These are phyloP conservation scores for Excoecaria cochinchinensis DNA, from an alignment of 345 rosid genomes.

Conservation along the genomic window DNA sequence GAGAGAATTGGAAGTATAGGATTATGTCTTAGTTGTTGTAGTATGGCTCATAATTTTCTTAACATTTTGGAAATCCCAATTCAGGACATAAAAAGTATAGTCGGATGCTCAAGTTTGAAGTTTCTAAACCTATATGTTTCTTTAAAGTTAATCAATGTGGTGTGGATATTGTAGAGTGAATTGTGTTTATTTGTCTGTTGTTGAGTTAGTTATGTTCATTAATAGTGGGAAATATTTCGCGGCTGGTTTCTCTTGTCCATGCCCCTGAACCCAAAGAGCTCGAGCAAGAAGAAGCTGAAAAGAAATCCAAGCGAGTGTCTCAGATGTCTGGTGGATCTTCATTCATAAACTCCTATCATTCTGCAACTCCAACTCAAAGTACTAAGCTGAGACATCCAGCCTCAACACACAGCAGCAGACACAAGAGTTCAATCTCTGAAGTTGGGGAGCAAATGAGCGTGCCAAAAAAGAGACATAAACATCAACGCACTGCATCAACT, in stretches of 20 bases:
- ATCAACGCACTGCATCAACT: conserved; percentile 18
- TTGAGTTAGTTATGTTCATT: conserved; percentile 15
- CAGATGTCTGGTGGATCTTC: conserved; percentile 37
- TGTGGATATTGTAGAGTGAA: background rate
- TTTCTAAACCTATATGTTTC: too few relatives aligned
- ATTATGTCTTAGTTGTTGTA: too few relatives aligned
- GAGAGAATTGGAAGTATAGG: too few relatives aligned
- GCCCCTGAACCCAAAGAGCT: conserved; percentile 66
- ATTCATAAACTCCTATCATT: conserved; percentile 30
- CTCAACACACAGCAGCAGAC: conserved; percentile 46
- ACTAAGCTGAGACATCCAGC: conserved; percentile 35
- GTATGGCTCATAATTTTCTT: too few relatives aligned
- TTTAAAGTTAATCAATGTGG: background rate
- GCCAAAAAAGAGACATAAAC: conserved; percentile 29
- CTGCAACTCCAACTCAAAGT: conserved; percentile 31
- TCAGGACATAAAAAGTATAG: too few relatives aligned
- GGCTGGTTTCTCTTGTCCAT: conserved; percentile 57
- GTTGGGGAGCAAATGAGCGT: conserved; percentile 38
- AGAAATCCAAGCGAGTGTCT: conserved; percentile 20
- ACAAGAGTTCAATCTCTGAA: conserved; percentile 34
- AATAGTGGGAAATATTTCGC: conserved; percentile 58
- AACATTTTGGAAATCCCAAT: too few relatives aligned
- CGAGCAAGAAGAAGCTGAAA: conserved; percentile 31
- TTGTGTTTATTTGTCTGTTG: background rate
- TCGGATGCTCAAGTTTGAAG: too few relatives aligned